These are phyloP conservation scores for Afroboletus lepidellus DNA, from an alignment of 1,284 basidiomycete species.

Conservation along the genomic window DNA sequence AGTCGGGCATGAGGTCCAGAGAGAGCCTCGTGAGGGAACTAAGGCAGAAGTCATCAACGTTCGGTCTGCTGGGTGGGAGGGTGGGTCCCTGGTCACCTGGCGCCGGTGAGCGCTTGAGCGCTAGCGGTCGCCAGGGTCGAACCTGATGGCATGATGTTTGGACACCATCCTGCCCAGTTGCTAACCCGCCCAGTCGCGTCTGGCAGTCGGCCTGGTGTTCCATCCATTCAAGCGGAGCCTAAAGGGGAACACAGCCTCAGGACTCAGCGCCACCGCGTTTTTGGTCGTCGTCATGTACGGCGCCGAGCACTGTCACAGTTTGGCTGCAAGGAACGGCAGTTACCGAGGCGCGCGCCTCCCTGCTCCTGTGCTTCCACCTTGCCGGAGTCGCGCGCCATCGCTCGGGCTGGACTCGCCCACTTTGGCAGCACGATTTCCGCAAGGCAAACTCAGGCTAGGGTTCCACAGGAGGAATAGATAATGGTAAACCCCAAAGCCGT, in stretches of 20 bases:
- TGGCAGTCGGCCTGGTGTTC: neutral
- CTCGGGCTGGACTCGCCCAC: too few species aligned
- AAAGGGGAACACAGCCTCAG: neutral
- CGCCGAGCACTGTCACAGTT: slow-evolving; percentile 4
- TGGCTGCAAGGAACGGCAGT: neutral
- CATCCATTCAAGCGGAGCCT: slow-evolving; percentile 21
- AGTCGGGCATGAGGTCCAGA: slow-evolving; percentile 14
- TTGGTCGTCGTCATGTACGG: slow-evolving; percentile 9
- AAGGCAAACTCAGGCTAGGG: too few species aligned
- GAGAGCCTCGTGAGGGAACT: slow-evolving; percentile 13
- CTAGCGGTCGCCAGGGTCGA: too few species aligned
- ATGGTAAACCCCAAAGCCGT: too few species aligned
- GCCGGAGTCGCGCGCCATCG: too few species aligned
- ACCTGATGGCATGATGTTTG: too few species aligned
- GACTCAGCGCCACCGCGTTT: slow-evolving; percentile 7
- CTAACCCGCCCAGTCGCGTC: slow-evolving; percentile 16
- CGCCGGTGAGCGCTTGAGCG: too few species aligned
- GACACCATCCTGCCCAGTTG: slow-evolving; percentile 9
- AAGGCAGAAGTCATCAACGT: slow-evolving; percentile 21
- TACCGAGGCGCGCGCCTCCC: neutral
- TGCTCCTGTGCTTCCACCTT: too few species aligned
- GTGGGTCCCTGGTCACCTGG: too few species aligned
- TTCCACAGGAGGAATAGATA: too few species aligned
- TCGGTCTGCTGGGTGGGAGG: slow-evolving; percentile 11
- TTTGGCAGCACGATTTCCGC: too few species aligned